phyloP scores from a whole-genome alignment of 1,139 yeast genomes.

The Waltiozyma sp. region DNA sequence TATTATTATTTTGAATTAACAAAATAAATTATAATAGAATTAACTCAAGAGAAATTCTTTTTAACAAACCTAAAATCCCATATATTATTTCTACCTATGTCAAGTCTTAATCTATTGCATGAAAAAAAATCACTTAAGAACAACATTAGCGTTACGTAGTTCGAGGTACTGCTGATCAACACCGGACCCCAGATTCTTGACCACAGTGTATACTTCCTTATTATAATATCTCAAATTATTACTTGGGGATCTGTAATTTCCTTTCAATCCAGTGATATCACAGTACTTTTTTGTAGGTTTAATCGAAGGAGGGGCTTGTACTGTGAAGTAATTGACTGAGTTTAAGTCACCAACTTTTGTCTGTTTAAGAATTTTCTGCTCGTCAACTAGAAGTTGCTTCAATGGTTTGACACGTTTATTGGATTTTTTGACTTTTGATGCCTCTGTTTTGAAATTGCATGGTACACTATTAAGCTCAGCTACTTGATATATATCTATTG shows the following conservation, averaged over 20 bases:
- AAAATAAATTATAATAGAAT: neutral
- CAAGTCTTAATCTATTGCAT: neutral
- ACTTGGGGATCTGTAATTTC: constrained; percentile 64
- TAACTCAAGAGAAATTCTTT: too few species aligned
- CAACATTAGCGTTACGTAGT: constrained; percentile 79
- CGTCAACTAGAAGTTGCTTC: constrained; percentile 70
- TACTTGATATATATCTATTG: constrained; percentile 8
- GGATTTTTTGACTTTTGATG: constrained; percentile 35
- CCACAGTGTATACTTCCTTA: constrained; percentile 71
- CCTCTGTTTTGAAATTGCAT: constrained; percentile 36
- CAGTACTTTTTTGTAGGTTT: constrained; percentile 78
- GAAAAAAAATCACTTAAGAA: constrained; percentile 49
- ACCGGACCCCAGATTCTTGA: constrained; percentile 76
- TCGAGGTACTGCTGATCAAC: constrained; percentile 89
- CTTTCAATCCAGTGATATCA: constrained; percentile 86
- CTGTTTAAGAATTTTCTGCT: constrained; percentile 47
- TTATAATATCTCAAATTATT: constrained; percentile 74
- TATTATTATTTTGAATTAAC: too few species aligned
- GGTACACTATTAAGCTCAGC: constrained; percentile 4
- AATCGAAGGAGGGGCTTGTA: constrained; percentile 84
- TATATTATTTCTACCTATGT: neutral
- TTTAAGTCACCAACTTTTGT: constrained; percentile 19
- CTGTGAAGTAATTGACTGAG: constrained; percentile 42
- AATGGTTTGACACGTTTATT: constrained; percentile 64
- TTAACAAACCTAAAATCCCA: neutral